Base-by-base conservation (phyloP, 2,329 filamentous ascomycete genomes). In the Fusarium sulawesiense region DNA sequence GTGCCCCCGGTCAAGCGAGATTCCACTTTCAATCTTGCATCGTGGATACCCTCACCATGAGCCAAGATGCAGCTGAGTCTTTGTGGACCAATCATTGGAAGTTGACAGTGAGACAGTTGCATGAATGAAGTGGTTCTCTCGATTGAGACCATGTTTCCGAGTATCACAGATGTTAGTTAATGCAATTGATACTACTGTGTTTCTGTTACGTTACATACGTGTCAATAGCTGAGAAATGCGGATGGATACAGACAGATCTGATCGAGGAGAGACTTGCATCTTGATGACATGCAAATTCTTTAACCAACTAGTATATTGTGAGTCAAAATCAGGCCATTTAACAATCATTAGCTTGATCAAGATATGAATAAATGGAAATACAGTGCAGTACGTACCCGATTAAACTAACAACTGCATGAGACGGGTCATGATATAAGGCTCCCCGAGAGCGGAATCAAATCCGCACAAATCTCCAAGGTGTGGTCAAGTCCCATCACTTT, bases 21-120 rank as follows among this genome's bases (percentile, higher is more conserved):
- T 57, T 48, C 65, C 65, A 72, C 56, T 57, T 49, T 47, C 44
- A 61, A 67, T 53, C 64, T 64, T 64, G 47, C 50, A 57, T 67
- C 68, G 62, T 64, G 47, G 65, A 50, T 71, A 54, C 57, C 9
- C 23, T 69, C 47, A n/a, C 29, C 20, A 25, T 45, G 50, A 25
- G 46, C 44, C 47, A 53, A 59, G 50, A 45, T 25, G 30, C 30
- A 65, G 44, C 29, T 50, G 42, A 50, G 27, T n/a, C 34, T 61
- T 51, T 41, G 30, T 32, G 32, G 32, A 30, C 37, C 20, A 61
- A 44, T 10, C 20, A 30, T 13, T 18, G 6, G 16, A 20, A 51
- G 34, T 10, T n/a, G 20, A 37, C 18, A 37, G 34, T 37, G 34
- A 37, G 34, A 37, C 34, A 37, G 12, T 37, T n/a, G 34, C 18